These are phyloP conservation scores for Plasmodium gaboni DNA, from an alignment of 169 alveolate species.

Conservation along the genomic window DNA sequence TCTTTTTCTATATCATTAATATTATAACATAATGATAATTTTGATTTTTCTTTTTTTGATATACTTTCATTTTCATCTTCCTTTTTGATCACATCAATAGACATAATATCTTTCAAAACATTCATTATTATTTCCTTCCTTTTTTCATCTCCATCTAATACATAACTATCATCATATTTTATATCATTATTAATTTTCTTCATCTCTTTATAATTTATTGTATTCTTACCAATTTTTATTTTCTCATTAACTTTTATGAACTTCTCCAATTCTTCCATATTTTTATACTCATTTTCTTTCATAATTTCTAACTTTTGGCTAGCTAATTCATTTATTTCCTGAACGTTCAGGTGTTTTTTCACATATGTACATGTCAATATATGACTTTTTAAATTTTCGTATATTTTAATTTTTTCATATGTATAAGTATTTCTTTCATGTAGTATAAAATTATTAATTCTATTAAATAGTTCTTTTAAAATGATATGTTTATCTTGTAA, in stretches of 20 bases:
- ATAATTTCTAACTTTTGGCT: neutral
- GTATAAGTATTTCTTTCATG: slow-evolving; percentile 22
- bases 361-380: neutral
- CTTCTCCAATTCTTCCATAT: neutral
- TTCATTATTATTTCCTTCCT: too few relatives aligned
- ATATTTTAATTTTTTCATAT: neutral
- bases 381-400: neutral
- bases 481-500: neutral
- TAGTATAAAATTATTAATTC: slow-evolving; percentile 10
- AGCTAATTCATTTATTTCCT: neutral
- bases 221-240: too few relatives aligned
- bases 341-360: too few relatives aligned
- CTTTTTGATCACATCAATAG: neutral
- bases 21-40: neutral
- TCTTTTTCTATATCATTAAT: neutral
- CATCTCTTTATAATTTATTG: too few relatives aligned
- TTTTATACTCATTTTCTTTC: neutral
- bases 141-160: too few relatives aligned
- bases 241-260: neutral
- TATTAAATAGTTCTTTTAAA: slow-evolving; percentile 2
- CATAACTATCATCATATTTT: too few relatives aligned
- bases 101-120: too few relatives aligned
- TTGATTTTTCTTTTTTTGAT: neutral
- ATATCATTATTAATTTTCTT: too few relatives aligned
- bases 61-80: neutral